phyloP scores from a whole-genome alignment of 2,329 filamentous ascomycete genomes.

The Elsinoe arachidis region DNA sequence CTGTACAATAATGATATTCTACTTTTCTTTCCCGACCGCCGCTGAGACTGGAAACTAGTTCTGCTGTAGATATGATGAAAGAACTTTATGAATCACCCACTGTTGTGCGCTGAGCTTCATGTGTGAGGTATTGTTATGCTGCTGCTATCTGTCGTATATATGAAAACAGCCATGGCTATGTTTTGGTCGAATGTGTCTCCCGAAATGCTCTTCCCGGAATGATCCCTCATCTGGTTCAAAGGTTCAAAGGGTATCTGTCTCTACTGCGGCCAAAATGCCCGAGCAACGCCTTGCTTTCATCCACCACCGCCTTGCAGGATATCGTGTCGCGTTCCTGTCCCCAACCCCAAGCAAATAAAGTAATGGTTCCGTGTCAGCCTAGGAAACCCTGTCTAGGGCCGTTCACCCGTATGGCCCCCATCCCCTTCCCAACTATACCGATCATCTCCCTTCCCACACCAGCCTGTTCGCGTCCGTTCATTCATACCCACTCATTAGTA shows the following conservation, averaged over 20 bases:
- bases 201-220: too few relatives aligned
- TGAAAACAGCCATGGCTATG: too few relatives aligned
- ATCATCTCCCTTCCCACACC: not conserved
- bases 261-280: too few relatives aligned
- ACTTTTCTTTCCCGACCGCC: not conserved
- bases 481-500: not conserved
- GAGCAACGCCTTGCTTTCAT: too few relatives aligned
- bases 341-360: too few relatives aligned
- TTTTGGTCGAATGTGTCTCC: too few relatives aligned
- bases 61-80: slow-evolving; percentile 12
- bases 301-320: not conserved
- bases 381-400: too few relatives aligned
- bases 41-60: not conserved
- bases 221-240: too few relatives aligned
- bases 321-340: not conserved
- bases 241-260: too few relatives aligned
- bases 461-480: too few relatives aligned
- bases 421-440: not conserved
- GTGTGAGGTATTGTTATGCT: not conserved
- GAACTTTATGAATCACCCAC: not conserved
- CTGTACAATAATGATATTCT: slow-evolving; percentile 6
- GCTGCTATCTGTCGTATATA: too few relatives aligned
- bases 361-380: too few relatives aligned
- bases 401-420: not conserved
- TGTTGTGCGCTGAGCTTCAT: not conserved